phyloP scores from a whole-genome alignment of 2,329 filamentous ascomycete genomes.

The Trichoderma polysporum region DNA sequence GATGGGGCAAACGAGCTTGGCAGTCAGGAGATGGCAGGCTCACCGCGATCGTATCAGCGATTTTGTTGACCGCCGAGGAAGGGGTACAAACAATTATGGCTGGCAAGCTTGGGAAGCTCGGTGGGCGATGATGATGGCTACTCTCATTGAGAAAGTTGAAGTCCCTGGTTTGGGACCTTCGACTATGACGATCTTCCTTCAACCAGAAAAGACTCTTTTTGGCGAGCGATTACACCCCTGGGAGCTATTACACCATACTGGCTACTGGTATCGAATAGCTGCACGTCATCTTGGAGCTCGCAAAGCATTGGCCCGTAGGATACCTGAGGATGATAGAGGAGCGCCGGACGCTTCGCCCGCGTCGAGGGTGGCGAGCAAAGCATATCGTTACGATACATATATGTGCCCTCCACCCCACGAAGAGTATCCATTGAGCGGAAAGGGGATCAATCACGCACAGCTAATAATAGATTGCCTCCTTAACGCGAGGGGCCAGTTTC shows the following conservation, averaged over 20 bases:
- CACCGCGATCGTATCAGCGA: constrained; percentile 74
- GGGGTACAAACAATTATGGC: constrained; percentile 84
- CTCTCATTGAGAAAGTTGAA: constrained; percentile 55
- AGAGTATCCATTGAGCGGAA: constrained; percentile 53
- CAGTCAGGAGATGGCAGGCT: constrained; percentile 74
- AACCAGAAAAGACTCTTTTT: constrained; percentile 57
- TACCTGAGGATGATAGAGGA: constrained; percentile 58
- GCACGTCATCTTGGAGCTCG: constrained; percentile 57
- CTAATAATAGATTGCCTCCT: constrained; percentile 55
- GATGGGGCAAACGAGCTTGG: constrained; percentile 73
- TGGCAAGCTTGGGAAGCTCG: constrained; percentile 93
- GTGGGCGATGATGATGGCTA: constrained; percentile 63
- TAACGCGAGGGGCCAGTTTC: constrained; percentile 54
- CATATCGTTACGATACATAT: constrained; percentile 63
- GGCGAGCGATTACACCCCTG: constrained; percentile 61
- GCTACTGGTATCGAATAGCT: constrained; percentile 65
- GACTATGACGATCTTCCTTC: constrained; percentile 48
- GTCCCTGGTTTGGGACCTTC: constrained; percentile 50
- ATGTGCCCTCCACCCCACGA: constrained; percentile 64
- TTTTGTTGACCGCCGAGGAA: constrained; percentile 78
- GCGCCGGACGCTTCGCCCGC: constrained; percentile 50
- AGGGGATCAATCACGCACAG: constrained; percentile 55
- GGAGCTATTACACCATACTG: constrained; percentile 64
- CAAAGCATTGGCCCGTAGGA: constrained; percentile 52
- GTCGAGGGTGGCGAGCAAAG: constrained; percentile 47